Evolutionary conservation across 495 filamentous ascomycete species (phyloP), one percentile per base, ranked within the genome.

Genomic region (Aspergillus sclerotiicarbonarius): DNA sequence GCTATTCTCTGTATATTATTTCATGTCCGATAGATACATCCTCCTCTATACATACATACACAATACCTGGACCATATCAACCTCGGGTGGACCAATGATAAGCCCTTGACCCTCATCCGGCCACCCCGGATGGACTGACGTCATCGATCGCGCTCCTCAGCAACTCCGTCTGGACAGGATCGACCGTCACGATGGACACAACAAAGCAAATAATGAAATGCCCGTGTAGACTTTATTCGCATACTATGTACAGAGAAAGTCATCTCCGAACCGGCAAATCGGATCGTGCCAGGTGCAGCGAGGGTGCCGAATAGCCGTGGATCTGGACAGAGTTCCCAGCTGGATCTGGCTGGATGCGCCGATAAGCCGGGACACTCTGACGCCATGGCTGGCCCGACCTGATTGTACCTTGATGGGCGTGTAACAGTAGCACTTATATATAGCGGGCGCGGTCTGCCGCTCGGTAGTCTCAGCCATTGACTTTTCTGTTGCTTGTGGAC

Each of bases 91-190:
- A 41, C 37, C 37, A 43, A 58, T 41, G 20, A 30, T 45, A 45
- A n/a, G 47, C 51, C 53, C n/a, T 18, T 10, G 31, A 31, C 32
- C 13, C 29, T 8, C 8, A 15, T 50, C 44, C 62, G 62, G 62
- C 53, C 41, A 41, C 13, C 45, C 39, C 60, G 60, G 63, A 66
- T 54, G 31, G 60, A 43, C 41, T 68, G 66, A 68, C 61, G 66
- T 68, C 66, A 68, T 62, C 25, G 15, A 3, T 21, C 12, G 10
- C n/a, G 6, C 25, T 25, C 25, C 25, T 3, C 13, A 25, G 8
- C 31, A 21, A 8, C 44, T 4, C 3, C 9, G 8, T 4, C 7
- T 16, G 18, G 16, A 47, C 18, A 9, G n/a, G 44, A 21, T 29
- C 18, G 7, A 16, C 6, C 6, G 21, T 9, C 16, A 29, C 44